Conservation (phyloP, 306 rosid genomes). For the Cercis canadensis region DNA sequence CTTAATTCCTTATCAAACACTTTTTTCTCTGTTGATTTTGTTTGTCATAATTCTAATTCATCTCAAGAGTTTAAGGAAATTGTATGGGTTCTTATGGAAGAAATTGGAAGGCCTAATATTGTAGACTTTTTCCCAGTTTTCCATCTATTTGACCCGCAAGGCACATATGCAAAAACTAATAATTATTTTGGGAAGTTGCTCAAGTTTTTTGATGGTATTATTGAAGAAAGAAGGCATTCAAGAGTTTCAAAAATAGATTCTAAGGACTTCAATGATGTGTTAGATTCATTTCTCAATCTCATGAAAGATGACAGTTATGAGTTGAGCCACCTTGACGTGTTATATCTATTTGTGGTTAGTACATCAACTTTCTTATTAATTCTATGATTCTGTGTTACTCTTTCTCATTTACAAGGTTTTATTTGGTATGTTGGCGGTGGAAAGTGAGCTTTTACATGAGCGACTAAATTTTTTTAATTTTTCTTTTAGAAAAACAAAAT, state of each 20-base stretch:
- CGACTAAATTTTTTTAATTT: no score
- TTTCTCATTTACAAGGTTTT: no score
- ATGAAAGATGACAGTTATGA: background rate
- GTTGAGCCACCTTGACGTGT: background rate
- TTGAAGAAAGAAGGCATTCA: background rate
- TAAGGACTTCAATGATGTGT: background rate
- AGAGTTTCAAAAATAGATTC: background rate
- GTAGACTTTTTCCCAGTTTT: slow-evolving; percentile 7
- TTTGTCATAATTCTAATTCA: background rate
- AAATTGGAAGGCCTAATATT: background rate
- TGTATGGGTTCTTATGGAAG: background rate
- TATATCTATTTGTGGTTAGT: slow-evolving; percentile 3
- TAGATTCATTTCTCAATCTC: background rate
- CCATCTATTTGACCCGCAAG: slow-evolving; percentile 13
- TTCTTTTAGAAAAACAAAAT: no score
- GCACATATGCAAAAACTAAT: background rate
- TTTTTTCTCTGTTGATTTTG: background rate
- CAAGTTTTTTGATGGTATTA: background rate
- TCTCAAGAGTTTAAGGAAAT: background rate
- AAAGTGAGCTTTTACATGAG: no score
- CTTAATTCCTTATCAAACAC: slow-evolving; percentile 13
- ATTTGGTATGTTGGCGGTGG: no score
- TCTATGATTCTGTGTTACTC: no score
- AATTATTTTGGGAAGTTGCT: no score
- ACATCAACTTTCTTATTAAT: background rate